These are phyloP conservation scores for Aspergillus conjunctus DNA, from an alignment of 495 filamentous ascomycete species.

Conservation along the genomic window DNA sequence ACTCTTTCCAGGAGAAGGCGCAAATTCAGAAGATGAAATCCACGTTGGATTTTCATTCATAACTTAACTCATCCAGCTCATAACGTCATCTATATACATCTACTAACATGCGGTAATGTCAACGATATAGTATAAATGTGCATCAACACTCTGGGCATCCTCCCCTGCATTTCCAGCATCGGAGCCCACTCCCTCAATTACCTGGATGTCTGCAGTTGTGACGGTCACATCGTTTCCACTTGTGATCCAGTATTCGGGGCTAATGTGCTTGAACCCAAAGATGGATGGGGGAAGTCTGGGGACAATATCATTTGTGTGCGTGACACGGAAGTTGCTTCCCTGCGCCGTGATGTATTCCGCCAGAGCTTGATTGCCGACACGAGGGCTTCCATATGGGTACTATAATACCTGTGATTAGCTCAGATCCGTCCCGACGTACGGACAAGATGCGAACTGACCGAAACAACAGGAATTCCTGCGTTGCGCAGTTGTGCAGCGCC, in stretches of 20 bases:
- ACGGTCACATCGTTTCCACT: conserved; percentile 40
- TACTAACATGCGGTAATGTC: conserved; percentile 26
- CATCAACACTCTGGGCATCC: conserved; percentile 16
- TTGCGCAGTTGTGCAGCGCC: conserved; percentile 61
- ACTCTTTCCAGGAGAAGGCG: too few species aligned
- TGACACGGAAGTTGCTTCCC: conserved; percentile 59
- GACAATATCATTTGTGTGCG: conserved; percentile 67
- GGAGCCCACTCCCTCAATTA: conserved; percentile 40
- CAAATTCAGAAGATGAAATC: neutral
- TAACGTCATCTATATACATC: neutral
- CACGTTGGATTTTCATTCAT: neutral
- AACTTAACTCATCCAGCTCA: neutral
- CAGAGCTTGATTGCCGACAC: conserved; percentile 62
- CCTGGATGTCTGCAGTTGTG: conserved; percentile 44
- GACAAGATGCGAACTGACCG: conserved; percentile 31
- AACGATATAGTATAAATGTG: conserved; percentile 51
- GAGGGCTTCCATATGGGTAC: conserved; percentile 71
- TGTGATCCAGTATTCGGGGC: conserved; percentile 68
- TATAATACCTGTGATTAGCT: conserved; percentile 28
- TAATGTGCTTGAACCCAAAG: conserved; percentile 61
- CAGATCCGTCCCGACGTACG: neutral
- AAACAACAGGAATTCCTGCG: conserved; percentile 37
- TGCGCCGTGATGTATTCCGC: conserved; percentile 57
- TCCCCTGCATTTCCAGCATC: conserved; percentile 44
- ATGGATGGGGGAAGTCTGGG: conserved; percentile 61